Base-by-base conservation (phyloP, 73 alveolate species). In the Uronychia setigera region DNA sequence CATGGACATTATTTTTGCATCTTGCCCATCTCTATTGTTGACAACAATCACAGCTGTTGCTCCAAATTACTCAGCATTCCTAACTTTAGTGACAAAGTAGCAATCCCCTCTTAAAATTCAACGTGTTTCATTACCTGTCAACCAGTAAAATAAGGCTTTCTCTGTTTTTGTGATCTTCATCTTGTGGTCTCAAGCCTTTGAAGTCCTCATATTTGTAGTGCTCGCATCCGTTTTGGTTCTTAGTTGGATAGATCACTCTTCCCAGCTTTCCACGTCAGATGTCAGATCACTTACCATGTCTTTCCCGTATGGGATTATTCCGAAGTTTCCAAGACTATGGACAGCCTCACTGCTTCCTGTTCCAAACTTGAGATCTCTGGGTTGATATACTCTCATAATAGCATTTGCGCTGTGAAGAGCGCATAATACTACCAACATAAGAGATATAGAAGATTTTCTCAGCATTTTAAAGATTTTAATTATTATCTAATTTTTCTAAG, bases 51-150 rank as follows among this genome's bases (percentile, higher is more conserved):
- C 94, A 85, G 93, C 77, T 29, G 93, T 78, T 84, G 92, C 97
- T 32, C 98, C 98, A 0, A 92, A 94, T 35, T 80, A 85, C 87
- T 96, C 97, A 14, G 90, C 95, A 75, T 96, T 93, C 78, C 98
- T 88, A n/a, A 93, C 99, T 82, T 96, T 93, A 9, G 88, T 86
- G 78, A 92, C 96, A 78, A 91, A 96, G 57, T 88, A 82, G 79
- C 99, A 96, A 0, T 88, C 92, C 0, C 97, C 97, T 79, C 97
- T 90, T 1, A 30, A 1, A 5, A 67, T 67, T 26, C 14, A 13
- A 5, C 5, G 5, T 46, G 19, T 5, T 5, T 19, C 5, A 46
- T 19, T 46, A 67, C 78, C 93, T 80, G 35, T 81, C 87, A n/a
- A n/a, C n/a, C n/a, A n/a, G n/a, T 1, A 86, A 88, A 29, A 91